Evolutionary conservation across 495 filamentous ascomycete genomes (phyloP), one percentile per base, ranked within the genome.

Genomic region (Penicillium egyptiacum): DNA sequence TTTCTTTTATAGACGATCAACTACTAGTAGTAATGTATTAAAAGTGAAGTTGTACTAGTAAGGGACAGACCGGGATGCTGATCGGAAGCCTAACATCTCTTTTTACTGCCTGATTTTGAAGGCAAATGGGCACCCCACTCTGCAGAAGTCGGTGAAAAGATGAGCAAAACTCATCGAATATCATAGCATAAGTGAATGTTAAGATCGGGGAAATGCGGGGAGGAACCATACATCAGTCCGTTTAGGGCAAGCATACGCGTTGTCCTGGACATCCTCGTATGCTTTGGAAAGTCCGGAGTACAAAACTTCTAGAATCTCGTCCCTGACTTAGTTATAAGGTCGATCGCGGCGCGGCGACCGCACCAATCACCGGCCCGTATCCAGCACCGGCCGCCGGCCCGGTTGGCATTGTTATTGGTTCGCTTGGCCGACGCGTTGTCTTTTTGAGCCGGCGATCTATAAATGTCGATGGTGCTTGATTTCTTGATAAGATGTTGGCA

Each of bases 351-450:
- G 53, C 17, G 63, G 25, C 17, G 16, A 10, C 14, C 10, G 0
- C 11, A n/a, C 66, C 66, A 68, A 68, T 66, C 41, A 66, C 14
- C 16, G 39, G 31, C 20, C 23, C 43, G 28, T 30, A 43, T 58
- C 22, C 56, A 60, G n/a, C 66, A 64, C 66, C 66, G 66, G 63
- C 42, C 6, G 41, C 64, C 64, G 60, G 61, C 53, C 66, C 66
- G 66, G 66, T 66, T 49, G 16, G 20, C 12, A 3, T 5, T 50
- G 7, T 66, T 33, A 69, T 69, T 69, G 66, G 66, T 5, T 33
- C 37, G 30, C 14, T 44, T 52, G 51, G 42, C 66, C 66, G 66
- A 62, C 23, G 55, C 55, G 50, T 58, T 57, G 50, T 52, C 42
- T 19, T 42, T 30, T 56, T 54, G 28, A 23, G 46, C 48, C 45